Evolutionary conservation across 495 filamentous ascomycete species (phyloP), one percentile per base, ranked within the genome.

Genomic region (Daldinia bambusicola): DNA sequence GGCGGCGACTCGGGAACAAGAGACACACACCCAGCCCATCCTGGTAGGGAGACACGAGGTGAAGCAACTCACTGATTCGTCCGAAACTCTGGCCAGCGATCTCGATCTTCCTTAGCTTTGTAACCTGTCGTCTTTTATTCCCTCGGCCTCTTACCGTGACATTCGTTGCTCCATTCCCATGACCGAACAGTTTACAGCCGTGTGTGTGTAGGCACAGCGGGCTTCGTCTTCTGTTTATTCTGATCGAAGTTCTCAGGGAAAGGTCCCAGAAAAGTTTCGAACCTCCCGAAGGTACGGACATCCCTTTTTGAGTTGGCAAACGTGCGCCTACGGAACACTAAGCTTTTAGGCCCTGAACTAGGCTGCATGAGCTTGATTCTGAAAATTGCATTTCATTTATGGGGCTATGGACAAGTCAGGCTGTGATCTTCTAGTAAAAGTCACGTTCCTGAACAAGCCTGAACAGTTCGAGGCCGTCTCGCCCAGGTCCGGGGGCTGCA

Each of bases 51-150:
- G 70, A 73, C 66, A 73, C 70, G 66, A 73, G 66, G 69, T 57
- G 66, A 73, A 69, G 70, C 70, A 73, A 63, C 66, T 61, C 70
- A 69, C 70, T 65, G 50, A 73, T 73, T 73, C 61, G 70, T 73
- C 57, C 57, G 62, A 55, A 68, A 52, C 66, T 50, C 62, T 61
- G 61, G 38, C 52, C 66, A 41, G 45, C 65, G 70, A 73, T 73
- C 70, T 73, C 70, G 70, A 73, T 73, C 70, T 62, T 51, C 56
- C 58, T 55, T 56, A 59, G 51, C 62, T 61, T 48, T 57, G 61
- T 50, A 73, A 66, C 70, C 48, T 45, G 58, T 67, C 34, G 14
- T 30, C 55, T 45, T 38, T 57, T 50, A 41, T 38, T 34, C 50
- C 56, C 52, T 65, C 43, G 45, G 37, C 48, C 43, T 31, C 70